Conservation (phyloP, 2,329 filamentous ascomycete species). For the Clathrospora elynae region DNA sequence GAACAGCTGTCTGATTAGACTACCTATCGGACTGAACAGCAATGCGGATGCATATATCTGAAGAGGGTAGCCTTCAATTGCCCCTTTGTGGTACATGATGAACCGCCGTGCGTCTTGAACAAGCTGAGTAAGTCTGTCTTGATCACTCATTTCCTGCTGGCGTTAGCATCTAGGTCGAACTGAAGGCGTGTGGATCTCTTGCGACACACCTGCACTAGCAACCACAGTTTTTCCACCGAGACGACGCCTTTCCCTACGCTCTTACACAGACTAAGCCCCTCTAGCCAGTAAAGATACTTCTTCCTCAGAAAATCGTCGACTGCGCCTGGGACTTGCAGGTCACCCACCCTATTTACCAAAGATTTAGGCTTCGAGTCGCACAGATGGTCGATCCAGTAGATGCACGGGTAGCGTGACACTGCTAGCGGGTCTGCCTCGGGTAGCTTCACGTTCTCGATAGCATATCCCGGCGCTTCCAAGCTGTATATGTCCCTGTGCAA, state of each 20-base stretch:
- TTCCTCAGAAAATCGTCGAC: conserved; percentile 4
- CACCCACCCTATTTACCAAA: not conserved
- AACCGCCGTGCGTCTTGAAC: conserved; percentile 20
- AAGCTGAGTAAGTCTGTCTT: conserved; percentile 5
- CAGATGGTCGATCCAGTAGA: conserved; percentile 46
- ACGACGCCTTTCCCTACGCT: conserved; percentile 16
- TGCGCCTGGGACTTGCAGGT: not conserved
- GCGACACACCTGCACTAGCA: conserved; percentile 12
- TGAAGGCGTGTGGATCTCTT: not conserved
- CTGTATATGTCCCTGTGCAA: conserved; percentile 36
- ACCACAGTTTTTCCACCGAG: conserved; percentile 15
- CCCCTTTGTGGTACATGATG: conserved; percentile 19
- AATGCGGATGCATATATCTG: too few relatives aligned
- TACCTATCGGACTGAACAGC: conserved; percentile 13
- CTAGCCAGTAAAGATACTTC: too few relatives aligned
- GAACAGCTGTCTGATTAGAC: conserved; percentile 15
- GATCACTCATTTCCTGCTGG: not conserved
- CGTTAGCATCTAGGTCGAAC: not conserved
- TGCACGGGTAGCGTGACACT: conserved; percentile 30
- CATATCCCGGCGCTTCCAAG: conserved; percentile 18
- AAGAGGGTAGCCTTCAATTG: conserved; percentile 22
- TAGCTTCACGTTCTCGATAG: conserved; percentile 22
- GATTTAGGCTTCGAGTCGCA: conserved; percentile 14
- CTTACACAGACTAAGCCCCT: conserved; percentile 19
- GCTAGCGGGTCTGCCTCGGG: conserved; percentile 33